Evolutionary conservation across 2,329 filamentous ascomycete species (phyloP).

Genomic region (Fusarium veterinarium): DNA sequence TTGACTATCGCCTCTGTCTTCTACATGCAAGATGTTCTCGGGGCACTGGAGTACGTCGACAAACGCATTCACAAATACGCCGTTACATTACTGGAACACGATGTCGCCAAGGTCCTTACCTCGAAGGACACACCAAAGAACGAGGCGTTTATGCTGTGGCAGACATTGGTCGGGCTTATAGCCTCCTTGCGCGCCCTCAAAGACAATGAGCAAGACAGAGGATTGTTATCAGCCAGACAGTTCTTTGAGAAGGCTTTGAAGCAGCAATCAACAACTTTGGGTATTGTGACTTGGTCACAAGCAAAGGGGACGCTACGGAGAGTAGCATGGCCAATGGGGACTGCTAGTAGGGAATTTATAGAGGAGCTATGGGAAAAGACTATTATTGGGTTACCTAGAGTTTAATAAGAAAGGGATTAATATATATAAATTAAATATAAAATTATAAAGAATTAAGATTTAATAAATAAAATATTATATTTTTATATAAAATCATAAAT

Average conservation of each 20-base stretch:
- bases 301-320: not conserved
- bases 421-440: not conserved
- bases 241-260: slow-evolving; percentile 2
- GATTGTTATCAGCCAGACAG: not conserved
- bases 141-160: not conserved
- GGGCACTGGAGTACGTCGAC: not conserved
- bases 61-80: not conserved
- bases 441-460: too few relatives aligned
- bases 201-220: accelerated
- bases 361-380: slow-evolving; percentile 10
- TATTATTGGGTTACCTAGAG: not conserved
- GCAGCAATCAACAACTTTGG: not conserved
- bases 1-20: not conserved
- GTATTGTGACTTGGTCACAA: not conserved
- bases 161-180: not conserved
- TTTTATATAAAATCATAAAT: too few relatives aligned
- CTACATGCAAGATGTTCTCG: not conserved
- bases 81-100: not conserved
- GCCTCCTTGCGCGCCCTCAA: not conserved
- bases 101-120: not conserved
- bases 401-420: not conserved
- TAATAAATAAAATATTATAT: too few relatives aligned
- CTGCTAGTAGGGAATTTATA: not conserved
- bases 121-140: not conserved
- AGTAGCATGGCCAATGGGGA: not conserved